Base-by-base conservation (phyloP, 768 basidiomycete genomes). In the Leccinum truebloodii region DNA sequence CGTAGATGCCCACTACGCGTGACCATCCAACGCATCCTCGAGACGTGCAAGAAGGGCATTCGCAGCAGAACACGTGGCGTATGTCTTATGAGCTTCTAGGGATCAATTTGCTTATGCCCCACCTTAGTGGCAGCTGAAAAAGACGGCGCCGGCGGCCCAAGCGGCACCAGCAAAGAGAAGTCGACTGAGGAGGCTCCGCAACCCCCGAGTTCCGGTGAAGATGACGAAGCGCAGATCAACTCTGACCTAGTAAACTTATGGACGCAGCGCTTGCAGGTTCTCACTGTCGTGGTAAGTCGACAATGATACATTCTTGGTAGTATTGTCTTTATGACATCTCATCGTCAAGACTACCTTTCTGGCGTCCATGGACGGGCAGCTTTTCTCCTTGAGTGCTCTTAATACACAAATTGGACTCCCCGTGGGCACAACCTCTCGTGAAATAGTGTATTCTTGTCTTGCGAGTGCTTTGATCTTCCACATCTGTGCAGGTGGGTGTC, bases 391-490 rank as follows among this genome's bases (percentile, higher is more conserved):
- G 55, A 72, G 67, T 3, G 32, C 59, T 37, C 60, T 67, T 24
- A 59, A 70, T 26, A 74, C 69, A 6, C 61, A 66, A 7, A 63
- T 67, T 3, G 66, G 63, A 13, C 1, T 37, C 14, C 14, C 65
- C 24, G 3, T 64, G 5, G 49, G 61, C 48, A 24, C 28, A 0
- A n/a, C 55, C 1, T 34, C 63, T 18, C 68, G 66, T 37, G 65
- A 74, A 26, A 30, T 74, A 16, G 55, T 75, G 24, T 72, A 74
- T 60, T 35, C 66, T 13, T 71, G 69, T 55, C 69, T 74, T 51
- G 48, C 71, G 6, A 74, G 74, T 5, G 72, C 74, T 24, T 54
- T 74, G 46, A 53, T 75, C 35, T 71, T 74, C 52, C 73, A 75
- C 28, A 52, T 75, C 9, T 72, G 65, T 62, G 67, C 72, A 55